phyloP scores from a whole-genome alignment of 2,329 filamentous ascomycete genomes.

The Parasarocladium wereldwijsianum region DNA sequence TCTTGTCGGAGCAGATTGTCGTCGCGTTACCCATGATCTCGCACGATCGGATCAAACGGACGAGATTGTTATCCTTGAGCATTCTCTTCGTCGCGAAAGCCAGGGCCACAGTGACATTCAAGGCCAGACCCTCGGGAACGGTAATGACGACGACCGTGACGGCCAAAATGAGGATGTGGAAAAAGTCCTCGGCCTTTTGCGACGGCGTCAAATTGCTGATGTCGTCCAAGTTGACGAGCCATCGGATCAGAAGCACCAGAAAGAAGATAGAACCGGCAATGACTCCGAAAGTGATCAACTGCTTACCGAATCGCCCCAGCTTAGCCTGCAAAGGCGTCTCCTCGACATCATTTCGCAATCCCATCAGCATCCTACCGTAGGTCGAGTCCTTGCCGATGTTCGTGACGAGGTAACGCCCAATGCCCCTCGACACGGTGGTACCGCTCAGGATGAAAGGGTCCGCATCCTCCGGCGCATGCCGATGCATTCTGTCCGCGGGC shows the following conservation, averaged over 20 bases:
- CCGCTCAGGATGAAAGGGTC: constrained; percentile 66
- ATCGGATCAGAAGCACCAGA: constrained; percentile 15
- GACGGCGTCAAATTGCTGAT: constrained; percentile 22
- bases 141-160: constrained; percentile 38
- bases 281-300: constrained; percentile 33
- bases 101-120: constrained; percentile 38
- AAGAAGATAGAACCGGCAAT: constrained; percentile 16
- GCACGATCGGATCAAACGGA: constrained; percentile 34
- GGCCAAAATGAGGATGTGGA: constrained; percentile 36
- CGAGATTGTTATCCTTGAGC: constrained; percentile 41
- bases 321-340: constrained; percentile 61
- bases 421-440: constrained; percentile 56
- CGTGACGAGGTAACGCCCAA: constrained; percentile 58
- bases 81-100: constrained; percentile 41
- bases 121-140: constrained; percentile 37
- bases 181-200: constrained; percentile 32
- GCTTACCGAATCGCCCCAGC: constrained; percentile 56
- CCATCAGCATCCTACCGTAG: constrained; percentile 61
- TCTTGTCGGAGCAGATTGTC: constrained; percentile 44
- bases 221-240: constrained; percentile 12
- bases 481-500: constrained; percentile 24
- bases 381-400: constrained; percentile 55
- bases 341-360: constrained; percentile 55
- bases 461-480: constrained; percentile 41
- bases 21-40: constrained; percentile 44